These are phyloP conservation scores for Gossypium ekmanianum DNA, from an alignment of 345 rosid genomes.

Conservation along the genomic window DNA sequence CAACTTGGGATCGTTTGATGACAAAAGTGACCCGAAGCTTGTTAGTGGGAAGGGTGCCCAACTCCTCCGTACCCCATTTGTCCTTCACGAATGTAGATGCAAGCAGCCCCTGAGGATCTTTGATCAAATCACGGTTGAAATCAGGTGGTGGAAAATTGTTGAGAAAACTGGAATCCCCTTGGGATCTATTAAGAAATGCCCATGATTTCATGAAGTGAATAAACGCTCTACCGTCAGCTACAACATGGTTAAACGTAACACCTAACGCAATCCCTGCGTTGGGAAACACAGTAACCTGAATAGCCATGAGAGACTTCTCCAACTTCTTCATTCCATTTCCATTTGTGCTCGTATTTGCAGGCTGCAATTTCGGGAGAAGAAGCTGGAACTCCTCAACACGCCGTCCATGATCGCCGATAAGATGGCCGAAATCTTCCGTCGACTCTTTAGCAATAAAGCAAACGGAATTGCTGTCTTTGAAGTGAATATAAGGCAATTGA, in stretches of 20 bases:
- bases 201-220: constrained; percentile 37
- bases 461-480: not conserved
- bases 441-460: not conserved
- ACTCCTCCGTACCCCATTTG: constrained; percentile 14
- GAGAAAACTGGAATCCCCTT: not conserved
- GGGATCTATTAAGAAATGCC: constrained; percentile 19
- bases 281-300: not conserved
- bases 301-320: not conserved
- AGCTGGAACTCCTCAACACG: not conserved
- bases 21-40: constrained; percentile 30
- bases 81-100: constrained; percentile 26
- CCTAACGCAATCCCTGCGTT: constrained; percentile 36
- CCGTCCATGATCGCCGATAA: too few relatives aligned
- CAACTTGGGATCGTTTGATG: constrained; percentile 24
- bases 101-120: constrained; percentile 20
- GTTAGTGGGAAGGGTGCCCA: not conserved
- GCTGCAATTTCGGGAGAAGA: not conserved
- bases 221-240: constrained; percentile 39
- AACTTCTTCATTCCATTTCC: not conserved
- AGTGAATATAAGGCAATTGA: not conserved
- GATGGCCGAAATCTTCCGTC: too few relatives aligned
- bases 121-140: constrained; percentile 22
- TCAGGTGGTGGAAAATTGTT: constrained; percentile 3
- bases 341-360: not conserved
- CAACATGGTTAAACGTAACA: constrained; percentile 30